A percentile compares a stretch with the other conserved stretches of the same genome.
phyloP scores from a whole-genome alignment of 768 basidiomycete genomes.

The Trametes maxima region DNA sequence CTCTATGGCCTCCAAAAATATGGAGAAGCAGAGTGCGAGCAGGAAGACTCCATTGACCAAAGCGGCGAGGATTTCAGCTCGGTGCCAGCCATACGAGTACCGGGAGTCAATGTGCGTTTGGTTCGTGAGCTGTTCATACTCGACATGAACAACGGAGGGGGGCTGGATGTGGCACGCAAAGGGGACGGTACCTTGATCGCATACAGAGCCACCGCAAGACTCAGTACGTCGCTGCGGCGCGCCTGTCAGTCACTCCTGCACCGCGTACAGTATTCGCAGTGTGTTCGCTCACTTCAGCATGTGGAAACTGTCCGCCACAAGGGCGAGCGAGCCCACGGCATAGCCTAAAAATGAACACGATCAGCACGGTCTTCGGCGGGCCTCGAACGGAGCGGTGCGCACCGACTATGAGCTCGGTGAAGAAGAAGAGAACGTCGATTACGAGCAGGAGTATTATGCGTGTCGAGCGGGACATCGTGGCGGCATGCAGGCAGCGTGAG shows the following conservation, averaged over 20 bases:
- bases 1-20: constrained; percentile 88
- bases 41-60: constrained; percentile 97
- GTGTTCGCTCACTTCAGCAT: constrained; percentile 85
- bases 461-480: constrained; percentile 63
- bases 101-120: constrained; percentile 61
- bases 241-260: constrained; percentile 13
- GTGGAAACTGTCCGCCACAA: constrained; percentile 97
- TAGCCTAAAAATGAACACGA: constrained; percentile 58
- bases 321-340: constrained; percentile 93
- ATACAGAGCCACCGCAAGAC: constrained; percentile 91
- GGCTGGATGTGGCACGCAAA: constrained; percentile 12
- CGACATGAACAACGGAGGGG: not conserved
- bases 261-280: not conserved
- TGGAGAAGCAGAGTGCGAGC: constrained; percentile 94
- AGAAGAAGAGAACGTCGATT: constrained; percentile 87
- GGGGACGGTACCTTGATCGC: constrained; percentile 70
- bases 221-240: constrained; percentile 86
- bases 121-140: constrained; percentile 58
- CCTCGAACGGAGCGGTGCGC: constrained; percentile 29
- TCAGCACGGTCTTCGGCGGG: not conserved
- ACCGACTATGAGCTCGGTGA: constrained; percentile 84
- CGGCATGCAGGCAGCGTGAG: constrained; percentile 22
- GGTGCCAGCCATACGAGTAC: constrained; percentile 99
- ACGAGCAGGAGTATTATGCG: constrained; percentile 75
- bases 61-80: constrained; percentile 95